phyloP scores from a whole-genome alignment of 345 rosid species.

The Adansonia digitata region DNA sequence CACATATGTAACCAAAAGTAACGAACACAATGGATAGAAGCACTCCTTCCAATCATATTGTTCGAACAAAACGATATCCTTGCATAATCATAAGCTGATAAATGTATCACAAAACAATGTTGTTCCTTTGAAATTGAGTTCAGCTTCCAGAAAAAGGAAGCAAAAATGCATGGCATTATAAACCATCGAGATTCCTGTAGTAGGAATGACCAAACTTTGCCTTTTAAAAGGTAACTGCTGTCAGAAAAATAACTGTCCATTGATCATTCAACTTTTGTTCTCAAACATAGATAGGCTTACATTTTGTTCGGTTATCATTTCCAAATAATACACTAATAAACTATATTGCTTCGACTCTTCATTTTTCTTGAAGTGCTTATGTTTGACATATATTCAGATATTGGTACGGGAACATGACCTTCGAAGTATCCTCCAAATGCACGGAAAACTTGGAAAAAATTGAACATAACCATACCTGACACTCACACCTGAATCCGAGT shows the following conservation, averaged over 20 bases:
- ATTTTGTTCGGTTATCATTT: not conserved
- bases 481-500: not conserved
- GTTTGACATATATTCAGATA: too few relatives aligned
- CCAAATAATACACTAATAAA: not conserved
- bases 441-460: not conserved
- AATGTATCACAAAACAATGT: not conserved
- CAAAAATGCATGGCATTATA: not conserved
- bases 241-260: not conserved
- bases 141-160: not conserved
- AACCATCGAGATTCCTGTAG: not conserved
- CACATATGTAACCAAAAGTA: not conserved
- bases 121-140: not conserved
- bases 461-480: not conserved
- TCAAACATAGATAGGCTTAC: not conserved
- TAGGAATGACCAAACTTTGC: not conserved
- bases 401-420: too few relatives aligned
- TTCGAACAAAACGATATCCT: not conserved
- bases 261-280: not conserved
- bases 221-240: not conserved
- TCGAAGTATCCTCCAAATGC: too few relatives aligned
- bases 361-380: not conserved
- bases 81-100: not conserved
- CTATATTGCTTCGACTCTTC: not conserved
- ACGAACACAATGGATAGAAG: not conserved
- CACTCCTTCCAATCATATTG: not conserved